Evolutionary conservation across 805 yeast genomes (phyloP), one percentile per base, ranked within the genome.

Genomic region (Ogataea methanolica): DNA sequence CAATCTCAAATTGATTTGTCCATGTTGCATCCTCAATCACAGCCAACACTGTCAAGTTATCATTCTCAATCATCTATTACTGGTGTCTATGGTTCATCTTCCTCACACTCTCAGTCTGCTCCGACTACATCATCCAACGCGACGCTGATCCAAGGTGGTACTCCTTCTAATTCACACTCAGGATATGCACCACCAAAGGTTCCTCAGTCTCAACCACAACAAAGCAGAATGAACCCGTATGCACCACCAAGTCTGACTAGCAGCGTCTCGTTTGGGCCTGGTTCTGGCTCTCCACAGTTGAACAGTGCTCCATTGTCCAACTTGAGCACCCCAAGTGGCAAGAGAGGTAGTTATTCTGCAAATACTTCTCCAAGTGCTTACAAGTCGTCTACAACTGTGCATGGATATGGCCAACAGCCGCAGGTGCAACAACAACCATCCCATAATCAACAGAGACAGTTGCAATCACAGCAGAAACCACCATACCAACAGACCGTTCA

Each of bases 1-100:
- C 70, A 74, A 1, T 75, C 81, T 2, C 62, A 60, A 21, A 46
- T 66, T 19, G 78, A 75, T 52, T 53, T 62, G 14, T 7, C 48
- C 31, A 37, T 33, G 26, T 31, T 51, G 29, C 56, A 53, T 35
- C 59, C 57, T 38, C 57, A 51, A 33, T 57, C 53, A 11, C 56
- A 53, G 40, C 58, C 59, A 14, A 34, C 49, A 11, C 45, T 53
- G 51, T 29, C 56, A 6, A 35, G 26, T 3, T 50, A 53, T 36
- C 54, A 53, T 36, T 45, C 48, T 2, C 42, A 46, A 2, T 17
- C 46, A 19, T 31, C 42, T 12, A 29, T 49, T 5, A 43, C 49
- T 9, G 37, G 44, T 11, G 45, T 21, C 9, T 46, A 44, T 29
- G 46, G 50, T 5, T 47, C 56, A 14, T 46, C 59, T 1, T 39